A percentile compares a stretch with the other conserved stretches of the same genome.
Conservation (phyloP, 1,139 yeast species). For the Suhomyces wounanorum region DNA sequence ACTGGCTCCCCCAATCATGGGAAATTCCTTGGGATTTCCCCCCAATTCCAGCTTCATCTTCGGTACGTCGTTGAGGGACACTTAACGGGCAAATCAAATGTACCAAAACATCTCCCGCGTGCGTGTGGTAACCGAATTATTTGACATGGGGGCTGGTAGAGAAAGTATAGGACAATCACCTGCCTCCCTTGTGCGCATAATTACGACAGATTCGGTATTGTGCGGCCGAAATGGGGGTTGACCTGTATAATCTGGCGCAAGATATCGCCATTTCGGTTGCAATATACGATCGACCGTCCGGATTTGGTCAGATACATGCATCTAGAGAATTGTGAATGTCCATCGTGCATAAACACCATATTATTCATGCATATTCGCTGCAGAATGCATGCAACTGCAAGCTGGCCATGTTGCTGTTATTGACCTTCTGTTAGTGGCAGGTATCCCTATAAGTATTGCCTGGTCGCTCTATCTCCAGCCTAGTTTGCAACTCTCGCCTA, state of each 20-base stretch:
- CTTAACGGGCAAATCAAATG: background rate
- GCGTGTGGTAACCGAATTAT: background rate
- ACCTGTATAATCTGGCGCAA: background rate
- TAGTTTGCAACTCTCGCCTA: background rate
- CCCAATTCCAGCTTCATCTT: background rate
- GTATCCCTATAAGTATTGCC: background rate
- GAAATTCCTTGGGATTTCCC: background rate
- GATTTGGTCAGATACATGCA: background rate
- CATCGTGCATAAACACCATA: background rate
- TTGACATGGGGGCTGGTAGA: background rate
- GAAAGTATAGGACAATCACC: background rate
- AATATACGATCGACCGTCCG: background rate
- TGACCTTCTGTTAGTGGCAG: background rate
- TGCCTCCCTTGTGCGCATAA: background rate
- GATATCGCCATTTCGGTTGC: background rate
- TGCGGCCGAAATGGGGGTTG: conserved; percentile 1
- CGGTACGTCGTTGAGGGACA: background rate
- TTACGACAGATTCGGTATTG: conserved; percentile 6
- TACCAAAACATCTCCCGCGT: background rate
- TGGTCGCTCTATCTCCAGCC: background rate
- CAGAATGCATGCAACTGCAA: background rate
- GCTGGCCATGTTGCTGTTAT: background rate
- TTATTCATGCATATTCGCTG: background rate
- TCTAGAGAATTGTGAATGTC: background rate
- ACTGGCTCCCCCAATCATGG: background rate